These are phyloP conservation scores for Vararia minispora DNA, from an alignment of 768 basidiomycete species.

Conservation along the genomic window DNA sequence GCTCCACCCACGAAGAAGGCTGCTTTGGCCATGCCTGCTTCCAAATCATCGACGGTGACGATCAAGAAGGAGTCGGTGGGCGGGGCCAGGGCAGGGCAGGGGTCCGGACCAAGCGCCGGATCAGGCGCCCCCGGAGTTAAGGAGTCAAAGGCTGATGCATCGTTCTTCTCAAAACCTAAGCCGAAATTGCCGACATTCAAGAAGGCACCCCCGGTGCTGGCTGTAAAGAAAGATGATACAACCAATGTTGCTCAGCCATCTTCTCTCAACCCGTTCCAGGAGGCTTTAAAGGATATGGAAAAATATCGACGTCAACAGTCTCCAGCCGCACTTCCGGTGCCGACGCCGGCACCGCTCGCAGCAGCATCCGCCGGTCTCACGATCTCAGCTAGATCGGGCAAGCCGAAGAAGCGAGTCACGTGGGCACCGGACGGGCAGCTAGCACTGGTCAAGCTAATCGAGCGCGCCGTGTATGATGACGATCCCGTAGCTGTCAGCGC, in stretches of 20 bases:
- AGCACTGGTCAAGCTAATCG: conserved; percentile 68
- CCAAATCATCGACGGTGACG: conserved; percentile 25
- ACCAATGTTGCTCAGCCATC: conserved; percentile 64
- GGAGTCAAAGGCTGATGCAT: conserved; percentile 77
- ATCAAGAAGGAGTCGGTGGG: conserved; percentile 56
- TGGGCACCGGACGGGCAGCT: conserved; percentile 71
- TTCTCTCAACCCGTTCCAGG: conserved; percentile 72
- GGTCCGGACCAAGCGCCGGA: no score
- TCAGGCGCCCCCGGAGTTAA: conserved; percentile 35
- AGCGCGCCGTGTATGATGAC: conserved; percentile 82
- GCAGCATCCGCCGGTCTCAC: conserved; percentile 17
- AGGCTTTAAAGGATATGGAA: conserved; percentile 70
- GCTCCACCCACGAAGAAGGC: conserved; percentile 57
- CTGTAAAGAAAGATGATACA: conserved; percentile 40
- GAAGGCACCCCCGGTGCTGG: conserved; percentile 40
- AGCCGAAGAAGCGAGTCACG: conserved; percentile 68
- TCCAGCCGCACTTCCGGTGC: conserved; percentile 28
- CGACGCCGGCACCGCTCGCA: conserved; percentile 38
- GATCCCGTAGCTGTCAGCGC: conserved; percentile 78
- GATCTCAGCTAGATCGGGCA: conserved; percentile 28
- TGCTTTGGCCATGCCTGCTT: conserved; percentile 35
- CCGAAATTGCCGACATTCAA: conserved; percentile 80
- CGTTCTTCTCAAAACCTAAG: conserved; percentile 83
- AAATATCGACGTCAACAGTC: conserved; percentile 52
- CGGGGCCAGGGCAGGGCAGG: no score